A percentile compares a stretch with the other conserved stretches of the same genome.
Conservation (phyloP, 2,329 filamentous ascomycete genomes). For the Diplodia sapinea region DNA sequence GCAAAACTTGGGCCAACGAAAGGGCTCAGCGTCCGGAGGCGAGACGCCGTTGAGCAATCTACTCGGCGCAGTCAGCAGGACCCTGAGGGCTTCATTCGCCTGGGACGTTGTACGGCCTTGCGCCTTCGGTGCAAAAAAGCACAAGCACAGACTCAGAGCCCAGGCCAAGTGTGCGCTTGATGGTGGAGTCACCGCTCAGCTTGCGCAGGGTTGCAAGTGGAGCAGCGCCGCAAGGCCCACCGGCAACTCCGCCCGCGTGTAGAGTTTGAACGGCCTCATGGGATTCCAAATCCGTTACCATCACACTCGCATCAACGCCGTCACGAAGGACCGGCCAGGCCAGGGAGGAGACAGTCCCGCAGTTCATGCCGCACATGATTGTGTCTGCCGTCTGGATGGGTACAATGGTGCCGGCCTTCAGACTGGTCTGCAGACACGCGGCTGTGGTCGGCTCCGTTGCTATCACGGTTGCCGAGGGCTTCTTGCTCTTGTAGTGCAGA, state of each 20-base stretch:
- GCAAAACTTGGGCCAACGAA: neutral
- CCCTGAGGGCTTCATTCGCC: neutral
- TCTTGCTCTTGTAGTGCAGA: conserved; percentile 64
- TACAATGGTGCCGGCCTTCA: conserved; percentile 56
- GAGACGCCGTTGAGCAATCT: neutral
- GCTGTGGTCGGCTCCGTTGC: conserved; percentile 73
- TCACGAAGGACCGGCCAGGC: conserved; percentile 67
- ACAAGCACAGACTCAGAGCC: conserved; percentile 63
- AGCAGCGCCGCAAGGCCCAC: conserved; percentile 69
- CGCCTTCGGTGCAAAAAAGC: conserved; percentile 70
- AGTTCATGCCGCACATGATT: conserved; percentile 78
- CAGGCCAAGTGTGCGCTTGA: conserved; percentile 45
- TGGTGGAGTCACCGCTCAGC: conserved; percentile 46
- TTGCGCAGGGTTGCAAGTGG: conserved; percentile 63
- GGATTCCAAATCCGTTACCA: conserved; percentile 66
- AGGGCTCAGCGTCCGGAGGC: neutral
- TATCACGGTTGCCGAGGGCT: conserved; percentile 54
- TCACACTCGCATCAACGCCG: conserved; percentile 66
- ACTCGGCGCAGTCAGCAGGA: neutral
- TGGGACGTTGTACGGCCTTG: conserved; percentile 56
- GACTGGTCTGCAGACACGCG: conserved; percentile 62
- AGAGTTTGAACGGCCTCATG: conserved; percentile 66
- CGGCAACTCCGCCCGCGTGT: conserved; percentile 52
- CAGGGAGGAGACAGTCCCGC: conserved; percentile 69
- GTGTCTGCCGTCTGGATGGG: conserved; percentile 64